Percentiles rank a stretch among this genome's conserved stretches.
These are phyloP conservation scores for Phytophthora brassicae DNA, from an alignment of 352 stramenopile genomes.

Conservation along the genomic window DNA sequence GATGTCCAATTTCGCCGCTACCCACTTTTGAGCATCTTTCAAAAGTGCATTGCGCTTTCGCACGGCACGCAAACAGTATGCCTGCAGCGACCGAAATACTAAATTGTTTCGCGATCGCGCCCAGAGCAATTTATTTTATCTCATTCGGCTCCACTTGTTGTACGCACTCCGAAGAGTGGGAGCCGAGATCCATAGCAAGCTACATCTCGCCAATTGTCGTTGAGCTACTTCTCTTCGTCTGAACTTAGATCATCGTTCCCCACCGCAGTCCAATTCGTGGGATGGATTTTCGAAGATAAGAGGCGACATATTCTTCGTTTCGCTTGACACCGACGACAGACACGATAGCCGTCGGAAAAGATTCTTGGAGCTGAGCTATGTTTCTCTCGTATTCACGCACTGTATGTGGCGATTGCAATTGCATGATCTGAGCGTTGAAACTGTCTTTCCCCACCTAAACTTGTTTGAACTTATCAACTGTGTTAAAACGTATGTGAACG, in stretches of 20 bases:
- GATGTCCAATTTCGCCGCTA: not conserved
- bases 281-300: not conserved
- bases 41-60: not conserved
- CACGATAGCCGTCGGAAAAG: not conserved
- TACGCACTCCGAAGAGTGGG: not conserved
- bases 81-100: not conserved
- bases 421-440: not conserved
- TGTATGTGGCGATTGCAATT: not conserved
- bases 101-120: not conserved
- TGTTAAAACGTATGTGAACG: constrained; percentile 3
- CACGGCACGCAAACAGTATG: not conserved
- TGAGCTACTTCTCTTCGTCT: not conserved
- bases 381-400: not conserved
- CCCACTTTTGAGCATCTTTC: not conserved
- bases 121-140: constrained; percentile 4
- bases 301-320: not conserved
- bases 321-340: not conserved
- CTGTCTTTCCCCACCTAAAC: not conserved
- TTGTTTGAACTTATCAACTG: constrained; percentile 9
- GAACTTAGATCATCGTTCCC: not conserved
- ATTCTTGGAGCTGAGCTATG: not conserved
- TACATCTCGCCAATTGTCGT: not conserved
- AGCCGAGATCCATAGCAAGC: not conserved
- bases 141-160: not conserved
- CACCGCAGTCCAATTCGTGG: not conserved